Conservation (phyloP, 306 rosid species). For the Begonia fuchsioides region DNA sequence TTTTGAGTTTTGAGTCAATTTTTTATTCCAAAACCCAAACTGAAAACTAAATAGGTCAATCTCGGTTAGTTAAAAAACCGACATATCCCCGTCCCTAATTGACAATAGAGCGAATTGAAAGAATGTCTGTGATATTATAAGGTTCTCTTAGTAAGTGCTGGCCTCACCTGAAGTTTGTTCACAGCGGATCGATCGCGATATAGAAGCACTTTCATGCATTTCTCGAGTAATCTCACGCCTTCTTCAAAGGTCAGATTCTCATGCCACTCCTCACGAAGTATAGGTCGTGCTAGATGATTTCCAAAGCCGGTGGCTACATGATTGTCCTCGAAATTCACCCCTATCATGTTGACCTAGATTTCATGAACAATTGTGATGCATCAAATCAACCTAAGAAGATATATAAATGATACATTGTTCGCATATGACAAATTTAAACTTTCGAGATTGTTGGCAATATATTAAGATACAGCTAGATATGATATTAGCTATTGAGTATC, state of each 20-base stretch:
- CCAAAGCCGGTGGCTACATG: slow-evolving; percentile 95
- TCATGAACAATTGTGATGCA: slow-evolving; percentile 4
- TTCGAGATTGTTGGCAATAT: too few species aligned
- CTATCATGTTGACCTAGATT: slow-evolving; percentile 85
- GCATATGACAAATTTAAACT: too few species aligned
- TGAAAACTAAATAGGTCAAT: too few species aligned
- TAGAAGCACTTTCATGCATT: slow-evolving; percentile 91
- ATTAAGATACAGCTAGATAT: too few species aligned
- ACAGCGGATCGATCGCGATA: slow-evolving; percentile 91
- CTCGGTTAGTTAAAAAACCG: too few species aligned
- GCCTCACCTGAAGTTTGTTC: slow-evolving; percentile 62
- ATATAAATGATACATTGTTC: slow-evolving; percentile 3
- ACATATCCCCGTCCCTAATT: too few species aligned
- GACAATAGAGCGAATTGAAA: too few species aligned
- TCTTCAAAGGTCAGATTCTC: slow-evolving; percentile 79
- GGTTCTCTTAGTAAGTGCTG: too few species aligned
- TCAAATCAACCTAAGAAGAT: slow-evolving; percentile 2
- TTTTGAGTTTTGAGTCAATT: too few species aligned
- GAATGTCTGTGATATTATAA: too few species aligned
- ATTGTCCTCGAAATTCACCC: slow-evolving; percentile 68
- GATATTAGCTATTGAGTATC: too few species aligned
- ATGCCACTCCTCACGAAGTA: slow-evolving; percentile 97
- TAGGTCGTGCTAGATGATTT: slow-evolving; percentile 89
- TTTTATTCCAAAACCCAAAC: too few species aligned
- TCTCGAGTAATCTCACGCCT: slow-evolving; percentile 78